phyloP scores from a whole-genome alignment of 1,284 basidiomycete species.

The Coniophora puteana region DNA sequence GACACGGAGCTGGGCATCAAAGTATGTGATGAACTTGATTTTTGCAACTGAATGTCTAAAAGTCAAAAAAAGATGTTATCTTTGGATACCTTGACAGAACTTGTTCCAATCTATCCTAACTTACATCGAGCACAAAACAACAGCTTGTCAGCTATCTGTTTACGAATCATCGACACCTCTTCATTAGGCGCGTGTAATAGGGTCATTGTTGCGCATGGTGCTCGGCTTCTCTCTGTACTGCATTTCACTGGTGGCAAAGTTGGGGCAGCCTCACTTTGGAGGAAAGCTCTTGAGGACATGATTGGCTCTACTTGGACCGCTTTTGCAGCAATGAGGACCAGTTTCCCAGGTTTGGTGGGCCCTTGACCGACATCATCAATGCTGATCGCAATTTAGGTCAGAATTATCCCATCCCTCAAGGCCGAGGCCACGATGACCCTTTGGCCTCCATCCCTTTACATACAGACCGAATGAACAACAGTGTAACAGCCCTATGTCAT shows the following conservation, averaged over 20 bases:
- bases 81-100: constrained; percentile 46
- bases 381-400: constrained; percentile 2
- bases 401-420: constrained; percentile 12
- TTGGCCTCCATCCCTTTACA: constrained; percentile 46
- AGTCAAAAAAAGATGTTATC: constrained; percentile 40
- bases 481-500: constrained; percentile 46
- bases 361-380: background rate
- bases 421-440: constrained; percentile 29
- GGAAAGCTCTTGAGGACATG: constrained; percentile 67
- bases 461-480: constrained; percentile 55
- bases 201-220: constrained; percentile 44
- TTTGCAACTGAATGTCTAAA: background rate
- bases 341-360: constrained; percentile 37
- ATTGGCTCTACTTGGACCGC: constrained; percentile 59
- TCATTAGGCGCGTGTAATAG: constrained; percentile 37
- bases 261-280: constrained; percentile 65
- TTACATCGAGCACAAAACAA: constrained; percentile 52
- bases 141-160: constrained; percentile 46
- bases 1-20: constrained; percentile 47
- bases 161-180: constrained; percentile 55
- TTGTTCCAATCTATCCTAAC: constrained; percentile 65
- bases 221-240: constrained; percentile 54
- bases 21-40: constrained; percentile 28
- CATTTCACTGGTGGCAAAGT: constrained; percentile 75
- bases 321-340: constrained; percentile 53